Conservation (phyloP, 2,329 filamentous ascomycete genomes). For the Macroventuria anomochaeta region DNA sequence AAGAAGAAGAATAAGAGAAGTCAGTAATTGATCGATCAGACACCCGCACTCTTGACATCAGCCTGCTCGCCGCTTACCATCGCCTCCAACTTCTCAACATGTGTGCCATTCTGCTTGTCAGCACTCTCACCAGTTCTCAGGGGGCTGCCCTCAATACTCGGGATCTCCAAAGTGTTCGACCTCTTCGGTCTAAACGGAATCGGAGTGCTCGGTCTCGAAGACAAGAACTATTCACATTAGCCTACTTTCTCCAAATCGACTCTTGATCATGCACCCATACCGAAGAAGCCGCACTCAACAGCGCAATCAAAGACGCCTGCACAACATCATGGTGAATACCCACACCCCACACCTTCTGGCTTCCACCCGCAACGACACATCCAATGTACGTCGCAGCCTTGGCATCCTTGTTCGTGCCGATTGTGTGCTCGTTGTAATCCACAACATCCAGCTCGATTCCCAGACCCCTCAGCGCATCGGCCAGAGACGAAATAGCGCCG, state of each 20-base stretch:
- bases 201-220: slow-evolving; percentile 72
- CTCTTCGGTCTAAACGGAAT: slow-evolving; percentile 66
- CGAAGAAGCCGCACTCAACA: slow-evolving; percentile 83
- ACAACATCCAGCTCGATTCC: slow-evolving; percentile 88
- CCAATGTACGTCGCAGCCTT: slow-evolving; percentile 97
- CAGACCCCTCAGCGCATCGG: slow-evolving; percentile 77
- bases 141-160: slow-evolving; percentile 37
- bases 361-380: slow-evolving; percentile 72
- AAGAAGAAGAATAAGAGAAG: too few relatives aligned
- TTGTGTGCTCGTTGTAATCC: slow-evolving; percentile 96
- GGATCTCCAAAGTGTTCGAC: slow-evolving; percentile 55
- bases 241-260: not conserved
- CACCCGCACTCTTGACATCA: slow-evolving; percentile 28
- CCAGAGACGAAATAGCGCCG: slow-evolving; percentile 87
- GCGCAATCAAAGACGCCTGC: slow-evolving; percentile 83
- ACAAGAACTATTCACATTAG: slow-evolving; percentile 66
- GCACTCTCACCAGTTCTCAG: slow-evolving; percentile 9
- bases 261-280: slow-evolving; percentile 60
- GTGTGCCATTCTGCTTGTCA: slow-evolving; percentile 18
- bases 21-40: too few relatives aligned
- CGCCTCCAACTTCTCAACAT: slow-evolving; percentile 40
- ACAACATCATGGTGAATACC: slow-evolving; percentile 93
- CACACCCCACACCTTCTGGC: slow-evolving; percentile 84
- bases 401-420: slow-evolving; percentile 79
- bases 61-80: slow-evolving; percentile 36